phyloP scores from a whole-genome alignment of 441 rosid species.

The Gossypium armourianum region DNA sequence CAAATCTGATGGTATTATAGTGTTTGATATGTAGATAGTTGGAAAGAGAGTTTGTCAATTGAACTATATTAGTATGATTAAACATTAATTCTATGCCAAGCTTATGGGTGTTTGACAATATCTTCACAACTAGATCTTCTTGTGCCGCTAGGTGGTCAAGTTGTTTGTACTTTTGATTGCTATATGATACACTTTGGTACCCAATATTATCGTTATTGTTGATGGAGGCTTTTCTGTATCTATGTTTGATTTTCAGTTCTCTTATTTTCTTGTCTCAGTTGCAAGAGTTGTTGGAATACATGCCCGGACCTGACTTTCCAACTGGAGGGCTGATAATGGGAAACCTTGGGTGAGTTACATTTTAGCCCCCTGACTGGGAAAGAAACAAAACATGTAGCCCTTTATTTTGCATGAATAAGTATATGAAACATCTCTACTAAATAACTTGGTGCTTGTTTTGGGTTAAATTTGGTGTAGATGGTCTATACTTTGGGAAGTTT shows the following conservation, averaged over 20 bases:
- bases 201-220: neutral
- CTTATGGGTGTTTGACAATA: neutral
- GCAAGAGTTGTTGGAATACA: constrained; percentile 91
- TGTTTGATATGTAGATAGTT: neutral
- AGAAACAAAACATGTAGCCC: neutral
- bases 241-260: constrained; percentile 11
- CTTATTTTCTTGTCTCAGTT: constrained; percentile 34
- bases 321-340: constrained; percentile 97
- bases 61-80: neutral
- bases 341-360: constrained; percentile 57
- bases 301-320: constrained; percentile 99
- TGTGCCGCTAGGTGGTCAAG: neutral
- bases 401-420: neutral
- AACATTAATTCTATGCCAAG: neutral
- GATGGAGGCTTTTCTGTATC: neutral
- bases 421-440: neutral
- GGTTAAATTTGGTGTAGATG: neutral
- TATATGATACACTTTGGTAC: neutral
- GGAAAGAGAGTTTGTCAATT: neutral
- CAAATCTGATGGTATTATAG: neutral
- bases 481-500: neutral
- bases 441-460: neutral
- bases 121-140: neutral
- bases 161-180: neutral
- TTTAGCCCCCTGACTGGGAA: neutral